These are phyloP conservation scores for Talaromyces amestolkiae DNA, from an alignment of 2,329 filamentous ascomycete genomes.

Conservation along the genomic window DNA sequence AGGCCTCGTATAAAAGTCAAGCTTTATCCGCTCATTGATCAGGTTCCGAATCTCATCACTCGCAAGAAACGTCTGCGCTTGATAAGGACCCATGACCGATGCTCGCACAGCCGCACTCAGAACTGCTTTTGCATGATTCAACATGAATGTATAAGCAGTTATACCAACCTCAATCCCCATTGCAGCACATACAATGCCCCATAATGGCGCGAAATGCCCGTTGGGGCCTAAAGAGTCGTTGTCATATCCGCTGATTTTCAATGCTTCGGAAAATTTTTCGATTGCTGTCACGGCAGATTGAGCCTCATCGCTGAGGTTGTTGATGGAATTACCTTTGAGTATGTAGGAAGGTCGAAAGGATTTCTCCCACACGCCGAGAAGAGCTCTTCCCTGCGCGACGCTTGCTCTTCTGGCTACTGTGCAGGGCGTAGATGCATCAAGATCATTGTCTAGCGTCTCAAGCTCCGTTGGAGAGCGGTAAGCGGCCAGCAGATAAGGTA, in stretches of 20 bases:
- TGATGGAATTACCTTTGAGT: neutral
- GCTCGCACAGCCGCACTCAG: slow-evolving; percentile 62
- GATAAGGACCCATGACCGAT: slow-evolving; percentile 64
- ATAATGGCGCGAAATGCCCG: slow-evolving; percentile 61
- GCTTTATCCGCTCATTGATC: slow-evolving; percentile 50
- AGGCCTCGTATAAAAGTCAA: slow-evolving; percentile 48
- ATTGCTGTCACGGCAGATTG: slow-evolving; percentile 31
- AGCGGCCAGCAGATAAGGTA: slow-evolving; percentile 59
- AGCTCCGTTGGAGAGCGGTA: slow-evolving; percentile 52
- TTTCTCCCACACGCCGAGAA: slow-evolving; percentile 60
- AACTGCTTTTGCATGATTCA: slow-evolving; percentile 63
- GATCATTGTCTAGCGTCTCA: slow-evolving; percentile 58
- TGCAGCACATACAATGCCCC: slow-evolving; percentile 55
- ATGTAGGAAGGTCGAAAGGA: slow-evolving; percentile 45
- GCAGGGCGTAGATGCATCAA: slow-evolving; percentile 63
- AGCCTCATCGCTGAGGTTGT: slow-evolving; percentile 9
- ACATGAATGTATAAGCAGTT: slow-evolving; percentile 60
- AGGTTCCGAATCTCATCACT: slow-evolving; percentile 52
- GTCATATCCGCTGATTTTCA: slow-evolving; percentile 33
- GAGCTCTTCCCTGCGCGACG: slow-evolving; percentile 58
- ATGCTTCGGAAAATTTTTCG: slow-evolving; percentile 37
- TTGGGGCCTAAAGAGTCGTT: slow-evolving; percentile 36
- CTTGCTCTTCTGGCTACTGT: slow-evolving; percentile 62
- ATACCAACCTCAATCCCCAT: slow-evolving; percentile 54
- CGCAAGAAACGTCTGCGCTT: slow-evolving; percentile 60